A percentile compares a stretch with the other conserved stretches of the same genome.
phyloP scores from a whole-genome alignment of 192 early-diverging fungal genomes.

The Podila clonocystis region DNA sequence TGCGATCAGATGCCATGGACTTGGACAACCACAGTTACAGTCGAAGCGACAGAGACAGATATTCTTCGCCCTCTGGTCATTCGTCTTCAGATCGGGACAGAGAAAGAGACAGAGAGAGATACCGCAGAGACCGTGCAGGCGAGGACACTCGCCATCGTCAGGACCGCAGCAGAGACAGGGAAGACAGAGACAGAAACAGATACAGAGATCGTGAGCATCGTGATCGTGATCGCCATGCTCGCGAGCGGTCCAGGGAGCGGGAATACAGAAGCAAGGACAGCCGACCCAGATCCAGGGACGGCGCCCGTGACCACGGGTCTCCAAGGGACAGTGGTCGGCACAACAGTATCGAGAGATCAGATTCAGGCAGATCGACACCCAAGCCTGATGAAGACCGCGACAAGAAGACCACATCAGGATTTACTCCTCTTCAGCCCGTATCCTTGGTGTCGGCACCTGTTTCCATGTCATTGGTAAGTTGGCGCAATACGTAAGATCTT shows the following conservation, averaged over 20 bases:
- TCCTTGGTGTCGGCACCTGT: not conserved
- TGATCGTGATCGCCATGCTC: constrained; percentile 15
- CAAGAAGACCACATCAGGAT: not conserved
- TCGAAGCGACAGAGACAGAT: not conserved
- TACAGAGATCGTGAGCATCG: constrained; percentile 27
- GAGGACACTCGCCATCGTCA: constrained; percentile 24
- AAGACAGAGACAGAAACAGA: constrained; percentile 27
- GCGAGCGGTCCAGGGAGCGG: constrained; percentile 42
- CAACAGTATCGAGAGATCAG: not conserved
- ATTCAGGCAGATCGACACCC: not conserved
- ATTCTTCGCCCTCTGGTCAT: not conserved
- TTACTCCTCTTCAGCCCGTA: not conserved
- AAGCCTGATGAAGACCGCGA: not conserved
- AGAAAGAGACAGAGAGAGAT: constrained; percentile 3
- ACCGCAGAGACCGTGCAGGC: not conserved
- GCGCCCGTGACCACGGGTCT: constrained; percentile 7
- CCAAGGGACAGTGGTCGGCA: not conserved
- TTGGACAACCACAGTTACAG: constrained; percentile 9
- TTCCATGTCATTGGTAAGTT: not conserved
- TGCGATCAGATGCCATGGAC: constrained; percentile 39
- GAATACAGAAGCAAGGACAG: constrained; percentile 9
- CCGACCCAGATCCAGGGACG: not conserved
- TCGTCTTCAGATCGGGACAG: not conserved
- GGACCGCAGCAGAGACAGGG: constrained; percentile 25
- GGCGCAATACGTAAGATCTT: not conserved